These are phyloP conservation scores for Nidularia sp. DNA, from an alignment of 768 basidiomycete species.

Conservation along the genomic window DNA sequence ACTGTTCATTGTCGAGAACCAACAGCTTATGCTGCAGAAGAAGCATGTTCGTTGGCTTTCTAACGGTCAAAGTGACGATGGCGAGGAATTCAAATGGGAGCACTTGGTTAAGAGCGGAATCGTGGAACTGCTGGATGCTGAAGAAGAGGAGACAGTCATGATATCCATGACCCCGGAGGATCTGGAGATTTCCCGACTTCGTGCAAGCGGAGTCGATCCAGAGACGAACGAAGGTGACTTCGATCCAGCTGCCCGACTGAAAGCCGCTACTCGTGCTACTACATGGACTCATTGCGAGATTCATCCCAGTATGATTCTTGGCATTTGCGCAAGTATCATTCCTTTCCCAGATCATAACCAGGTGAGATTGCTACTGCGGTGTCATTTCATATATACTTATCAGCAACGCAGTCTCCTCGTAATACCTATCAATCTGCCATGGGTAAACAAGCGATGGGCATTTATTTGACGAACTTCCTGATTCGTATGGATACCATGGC, in stretches of 20 bases:
- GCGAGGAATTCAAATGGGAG: slow-evolving; percentile 78
- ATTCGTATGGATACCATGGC: slow-evolving; percentile 99
- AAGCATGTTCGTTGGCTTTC: slow-evolving; percentile 76
- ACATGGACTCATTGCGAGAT: slow-evolving; percentile 99
- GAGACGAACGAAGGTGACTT: slow-evolving; percentile 64
- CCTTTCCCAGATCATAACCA: slow-evolving; percentile 99
- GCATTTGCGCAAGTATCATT: slow-evolving; percentile 97
- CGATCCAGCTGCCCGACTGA: slow-evolving; percentile 86
- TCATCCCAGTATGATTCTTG: slow-evolving; percentile 98
- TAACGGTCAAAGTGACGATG: slow-evolving; percentile 53
- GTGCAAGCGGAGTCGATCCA: slow-evolving; percentile 55
- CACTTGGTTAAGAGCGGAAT: slow-evolving; percentile 82
- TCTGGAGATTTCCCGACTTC: slow-evolving; percentile 76
- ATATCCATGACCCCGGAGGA: slow-evolving; percentile 99
- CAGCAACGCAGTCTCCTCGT: slow-evolving; percentile 78
- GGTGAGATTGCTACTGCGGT: slow-evolving; percentile 39
- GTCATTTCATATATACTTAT: slow-evolving; percentile 3
- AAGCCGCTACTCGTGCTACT: slow-evolving; percentile 79
- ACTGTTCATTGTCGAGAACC: slow-evolving; percentile 93
- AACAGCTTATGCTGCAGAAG: slow-evolving; percentile 79
- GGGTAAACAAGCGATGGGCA: slow-evolving; percentile 99
- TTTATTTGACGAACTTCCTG: slow-evolving; percentile 96
- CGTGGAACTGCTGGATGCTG: slow-evolving; percentile 93
- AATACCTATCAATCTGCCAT: slow-evolving; percentile 99
- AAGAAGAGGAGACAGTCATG: slow-evolving; percentile 99